Evolutionary conservation across 495 filamentous ascomycete genomes (phyloP).

Genomic region (Aspergillus biplanus): DNA sequence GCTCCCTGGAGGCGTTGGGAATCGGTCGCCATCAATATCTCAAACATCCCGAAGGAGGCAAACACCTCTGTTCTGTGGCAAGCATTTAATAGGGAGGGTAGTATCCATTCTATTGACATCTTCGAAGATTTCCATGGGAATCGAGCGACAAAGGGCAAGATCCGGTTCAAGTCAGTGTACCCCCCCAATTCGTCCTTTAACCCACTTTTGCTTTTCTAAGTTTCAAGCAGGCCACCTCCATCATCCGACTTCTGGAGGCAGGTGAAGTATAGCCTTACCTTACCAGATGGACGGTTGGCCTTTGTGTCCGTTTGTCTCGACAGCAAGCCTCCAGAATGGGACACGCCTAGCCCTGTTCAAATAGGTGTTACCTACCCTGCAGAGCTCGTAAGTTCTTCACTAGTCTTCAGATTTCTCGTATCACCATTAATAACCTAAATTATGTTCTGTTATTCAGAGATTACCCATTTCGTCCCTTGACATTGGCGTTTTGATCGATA

Average conservation of each 20-base stretch:
- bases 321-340: conserved; percentile 15
- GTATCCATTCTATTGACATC: conserved; percentile 47
- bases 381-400: conserved; percentile 33
- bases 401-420: not conserved
- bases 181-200: not conserved
- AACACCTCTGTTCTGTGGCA: conserved; percentile 42
- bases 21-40: conserved; percentile 41
- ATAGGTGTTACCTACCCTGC: conserved; percentile 31
- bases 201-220: conserved; percentile 16
- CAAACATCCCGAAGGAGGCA: conserved; percentile 35
- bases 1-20: conserved; percentile 45
- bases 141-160: conserved; percentile 31
- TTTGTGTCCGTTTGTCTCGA: conserved; percentile 27
- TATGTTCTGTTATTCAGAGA: conserved; percentile 24
- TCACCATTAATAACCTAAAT: not conserved
- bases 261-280: conserved; percentile 30
- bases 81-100: conserved; percentile 44
- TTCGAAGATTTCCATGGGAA: conserved; percentile 40
- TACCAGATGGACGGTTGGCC: conserved; percentile 22
- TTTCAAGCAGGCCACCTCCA: conserved; percentile 44
- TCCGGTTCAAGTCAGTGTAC: conserved; percentile 48
- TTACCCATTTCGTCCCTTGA: conserved; percentile 34
- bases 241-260: conserved; percentile 41
- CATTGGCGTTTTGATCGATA: conserved; percentile 36
- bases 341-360: conserved; percentile 36